Conservation (phyloP, 176 grass and related monocot species). For the Calamus simplicifolius region DNA sequence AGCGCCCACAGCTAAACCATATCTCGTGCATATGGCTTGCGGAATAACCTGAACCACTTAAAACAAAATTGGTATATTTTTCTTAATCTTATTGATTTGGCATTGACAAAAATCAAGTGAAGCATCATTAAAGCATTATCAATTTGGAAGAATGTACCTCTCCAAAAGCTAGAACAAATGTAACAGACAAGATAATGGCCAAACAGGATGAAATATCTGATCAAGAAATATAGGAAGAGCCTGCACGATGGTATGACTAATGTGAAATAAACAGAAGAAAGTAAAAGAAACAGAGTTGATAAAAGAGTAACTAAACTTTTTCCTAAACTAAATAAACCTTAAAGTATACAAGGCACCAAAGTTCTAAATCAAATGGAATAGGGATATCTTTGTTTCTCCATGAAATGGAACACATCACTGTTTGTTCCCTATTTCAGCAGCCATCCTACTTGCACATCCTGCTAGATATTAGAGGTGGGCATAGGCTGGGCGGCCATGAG, state of each 20-base stretch:
- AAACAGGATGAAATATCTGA: slow-evolving; percentile 94
- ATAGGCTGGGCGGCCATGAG: too few relatives aligned
- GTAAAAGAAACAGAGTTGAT: slow-evolving; percentile 5
- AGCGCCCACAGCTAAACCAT: slow-evolving; percentile 92
- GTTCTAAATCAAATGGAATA: too few relatives aligned
- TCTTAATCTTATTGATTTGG: not conserved
- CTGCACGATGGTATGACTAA: slow-evolving; percentile 25
- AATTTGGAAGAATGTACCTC: slow-evolving; percentile 49
- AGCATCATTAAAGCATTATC: slow-evolving; percentile 3
- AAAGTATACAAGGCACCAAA: too few relatives aligned
- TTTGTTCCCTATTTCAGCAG: too few relatives aligned
- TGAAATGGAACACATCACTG: too few relatives aligned
- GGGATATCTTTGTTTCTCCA: too few relatives aligned
- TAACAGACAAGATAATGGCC: slow-evolving; percentile 93
- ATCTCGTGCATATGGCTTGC: slow-evolving; percentile 99
- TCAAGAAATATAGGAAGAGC: slow-evolving; percentile 98
- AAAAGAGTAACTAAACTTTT: not conserved
- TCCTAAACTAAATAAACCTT: too few relatives aligned
- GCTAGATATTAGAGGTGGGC: too few relatives aligned
- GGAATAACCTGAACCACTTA: slow-evolving; percentile 76
- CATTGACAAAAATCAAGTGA: not conserved
- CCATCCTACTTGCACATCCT: too few relatives aligned
- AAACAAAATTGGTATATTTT: slow-evolving; percentile 13
- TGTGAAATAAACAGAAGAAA: not conserved
- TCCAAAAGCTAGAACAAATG: slow-evolving; percentile 94